phyloP scores from a whole-genome alignment of 2,329 filamentous ascomycete genomes.

The Orbilia blumenaviensis region DNA sequence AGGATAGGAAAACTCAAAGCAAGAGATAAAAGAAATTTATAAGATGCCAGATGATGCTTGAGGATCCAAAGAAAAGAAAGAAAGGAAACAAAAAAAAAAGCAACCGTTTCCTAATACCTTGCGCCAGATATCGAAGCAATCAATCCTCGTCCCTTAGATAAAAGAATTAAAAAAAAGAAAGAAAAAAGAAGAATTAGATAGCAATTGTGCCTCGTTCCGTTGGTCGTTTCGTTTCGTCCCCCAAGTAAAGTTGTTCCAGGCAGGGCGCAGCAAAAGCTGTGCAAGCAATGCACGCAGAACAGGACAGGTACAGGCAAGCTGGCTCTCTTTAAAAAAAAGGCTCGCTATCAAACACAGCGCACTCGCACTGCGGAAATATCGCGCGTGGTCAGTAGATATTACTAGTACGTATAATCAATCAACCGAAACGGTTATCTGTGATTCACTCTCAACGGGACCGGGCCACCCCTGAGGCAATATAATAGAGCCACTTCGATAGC shows the following conservation, averaged over 20 bases:
- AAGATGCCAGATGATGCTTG: not conserved
- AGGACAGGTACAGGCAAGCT: no score
- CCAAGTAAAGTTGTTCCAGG: no score
- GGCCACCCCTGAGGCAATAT: not conserved
- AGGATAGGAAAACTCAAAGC: not conserved
- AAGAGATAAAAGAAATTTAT: conserved; percentile 1
- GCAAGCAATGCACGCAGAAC: no score
- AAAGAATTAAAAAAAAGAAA: no score
- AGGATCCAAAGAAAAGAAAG: not conserved
- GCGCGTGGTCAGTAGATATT: conserved; percentile 31
- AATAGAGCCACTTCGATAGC: not conserved
- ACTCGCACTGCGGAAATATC: conserved; percentile 32
- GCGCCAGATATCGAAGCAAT: not conserved
- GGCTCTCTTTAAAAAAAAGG: no score
- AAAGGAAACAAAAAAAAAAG: not conserved
- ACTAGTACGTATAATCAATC: no score
- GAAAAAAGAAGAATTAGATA: no score
- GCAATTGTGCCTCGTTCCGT: no score
- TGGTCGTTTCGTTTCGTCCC: no score
- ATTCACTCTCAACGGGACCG: not conserved
- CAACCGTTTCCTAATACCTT: not conserved
- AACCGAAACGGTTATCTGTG: conserved; percentile 35
- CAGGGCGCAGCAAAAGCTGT: not conserved
- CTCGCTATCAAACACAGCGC: not conserved
- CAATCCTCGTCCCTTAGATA: not conserved